Percentiles rank a stretch among this genome's conserved stretches.
phyloP scores from a whole-genome alignment of 768 basidiomycete species.

The Holtermanniella nyarrowii region DNA sequence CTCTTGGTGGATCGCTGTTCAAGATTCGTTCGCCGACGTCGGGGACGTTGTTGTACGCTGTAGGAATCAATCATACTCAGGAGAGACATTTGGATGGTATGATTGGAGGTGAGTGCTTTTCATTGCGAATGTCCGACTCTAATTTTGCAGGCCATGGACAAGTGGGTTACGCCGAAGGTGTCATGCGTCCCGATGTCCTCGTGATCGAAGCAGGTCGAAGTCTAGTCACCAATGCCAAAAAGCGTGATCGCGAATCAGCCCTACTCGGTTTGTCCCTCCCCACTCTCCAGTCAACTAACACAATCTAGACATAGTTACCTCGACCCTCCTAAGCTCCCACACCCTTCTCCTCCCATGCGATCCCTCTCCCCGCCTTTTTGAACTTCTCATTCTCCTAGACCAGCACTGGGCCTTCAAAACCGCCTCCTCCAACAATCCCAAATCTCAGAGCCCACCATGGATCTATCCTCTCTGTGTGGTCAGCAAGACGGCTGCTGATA shows the following conservation, averaged over 20 bases:
- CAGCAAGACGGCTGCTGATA: constrained; percentile 79
- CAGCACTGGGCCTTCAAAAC: constrained; percentile 89
- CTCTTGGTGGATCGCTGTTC: constrained; percentile 94
- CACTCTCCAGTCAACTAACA: constrained; percentile 6
- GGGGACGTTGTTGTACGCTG: constrained; percentile 89
- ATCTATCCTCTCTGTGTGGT: constrained; percentile 77
- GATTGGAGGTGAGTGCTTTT: constrained; percentile 43
- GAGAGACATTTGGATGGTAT: constrained; percentile 94
- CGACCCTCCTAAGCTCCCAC: constrained; percentile 66
- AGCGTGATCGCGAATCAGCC: constrained; percentile 80
- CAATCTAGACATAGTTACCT: constrained; percentile 67
- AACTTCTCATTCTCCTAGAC: constrained; percentile 88
- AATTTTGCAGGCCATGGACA: constrained; percentile 3
- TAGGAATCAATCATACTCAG: constrained; percentile 88
- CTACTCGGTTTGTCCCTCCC: constrained; percentile 54
- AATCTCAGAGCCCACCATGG: constrained; percentile 20
- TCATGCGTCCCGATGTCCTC: constrained; percentile 75
- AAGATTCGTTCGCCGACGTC: constrained; percentile 96
- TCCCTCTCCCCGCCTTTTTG: constrained; percentile 84
- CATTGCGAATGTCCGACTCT: background rate
- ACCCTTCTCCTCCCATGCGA: constrained; percentile 88
- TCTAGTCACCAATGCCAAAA: constrained; percentile 67
- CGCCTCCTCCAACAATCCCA: constrained; percentile 9
- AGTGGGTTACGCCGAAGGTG: constrained; percentile 31
- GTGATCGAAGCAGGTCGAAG: constrained; percentile 87